phyloP scores from a whole-genome alignment of 768 basidiomycete genomes.

The Termitomyces sp. region DNA sequence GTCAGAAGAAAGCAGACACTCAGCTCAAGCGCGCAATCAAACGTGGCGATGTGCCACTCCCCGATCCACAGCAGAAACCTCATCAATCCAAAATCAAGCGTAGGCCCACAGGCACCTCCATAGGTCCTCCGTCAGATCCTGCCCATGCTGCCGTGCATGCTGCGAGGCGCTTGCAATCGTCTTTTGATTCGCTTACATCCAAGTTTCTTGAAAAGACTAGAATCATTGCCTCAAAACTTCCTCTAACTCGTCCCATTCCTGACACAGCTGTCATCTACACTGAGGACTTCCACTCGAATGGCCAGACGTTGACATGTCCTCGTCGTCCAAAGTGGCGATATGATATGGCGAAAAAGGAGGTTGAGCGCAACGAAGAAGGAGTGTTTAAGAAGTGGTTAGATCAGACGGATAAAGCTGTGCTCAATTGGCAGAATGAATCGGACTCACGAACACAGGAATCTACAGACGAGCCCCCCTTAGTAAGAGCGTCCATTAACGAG shows the following conservation, averaged over 20 bases:
- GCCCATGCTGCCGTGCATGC: conserved; percentile 28
- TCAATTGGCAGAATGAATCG: conserved; percentile 10
- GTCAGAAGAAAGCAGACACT: conserved; percentile 66
- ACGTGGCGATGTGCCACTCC: conserved; percentile 58
- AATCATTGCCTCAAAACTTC: conserved; percentile 44
- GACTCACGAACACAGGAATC: conserved; percentile 39
- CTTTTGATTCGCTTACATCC: conserved; percentile 59
- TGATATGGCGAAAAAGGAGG: conserved; percentile 82
- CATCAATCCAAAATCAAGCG: conserved; percentile 20
- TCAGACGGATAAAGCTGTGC: conserved; percentile 53
- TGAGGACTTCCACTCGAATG: conserved; percentile 11
- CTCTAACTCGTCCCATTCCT: conserved; percentile 55
- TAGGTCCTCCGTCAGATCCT: conserved; percentile 19
- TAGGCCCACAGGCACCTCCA: conserved; percentile 26
- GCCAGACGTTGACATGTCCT: conserved; percentile 41
- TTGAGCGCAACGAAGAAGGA: conserved; percentile 88
- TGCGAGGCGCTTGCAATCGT: conserved; percentile 58
- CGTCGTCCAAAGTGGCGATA: conserved; percentile 83
- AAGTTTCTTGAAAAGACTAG: conserved; percentile 59
- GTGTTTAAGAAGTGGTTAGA: conserved; percentile 75
- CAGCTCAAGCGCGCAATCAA: conserved; percentile 82
- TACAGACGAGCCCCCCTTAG: conserved; percentile 11
- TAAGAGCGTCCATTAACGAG: conserved; percentile 5
- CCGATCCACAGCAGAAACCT: conserved; percentile 28
- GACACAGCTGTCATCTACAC: conserved; percentile 32